Evolutionary conservation across 2,329 filamentous ascomycete species (phyloP).

Genomic region (Phaeophleospora eucalypticola): DNA sequence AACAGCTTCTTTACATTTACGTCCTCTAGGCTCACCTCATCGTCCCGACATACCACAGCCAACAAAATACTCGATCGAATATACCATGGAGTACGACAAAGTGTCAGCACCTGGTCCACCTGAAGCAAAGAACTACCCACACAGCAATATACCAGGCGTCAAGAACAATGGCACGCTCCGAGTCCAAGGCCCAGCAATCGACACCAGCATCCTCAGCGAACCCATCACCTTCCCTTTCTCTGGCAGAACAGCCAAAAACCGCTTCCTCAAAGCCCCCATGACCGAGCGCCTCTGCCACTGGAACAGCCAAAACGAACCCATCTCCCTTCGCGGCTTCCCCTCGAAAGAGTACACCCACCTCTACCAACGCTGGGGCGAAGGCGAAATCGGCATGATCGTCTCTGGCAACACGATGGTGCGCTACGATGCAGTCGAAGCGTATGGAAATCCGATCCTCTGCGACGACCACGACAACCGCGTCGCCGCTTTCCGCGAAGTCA

Average conservation of each 20-base stretch:
- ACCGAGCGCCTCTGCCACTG: conserved; percentile 30
- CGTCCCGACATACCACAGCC: too few relatives aligned
- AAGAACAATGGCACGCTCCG: conserved; percentile 21
- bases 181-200: conserved; percentile 21
- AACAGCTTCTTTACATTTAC: too few relatives aligned
- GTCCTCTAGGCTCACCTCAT: too few relatives aligned
- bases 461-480: conserved; percentile 27
- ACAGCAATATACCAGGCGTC: conserved; percentile 12
- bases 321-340: conserved; percentile 27
- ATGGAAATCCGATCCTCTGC: conserved; percentile 29
- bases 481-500: conserved; percentile 22
- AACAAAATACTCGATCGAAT: background rate
- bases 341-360: conserved; percentile 24
- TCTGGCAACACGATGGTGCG: conserved; percentile 30
- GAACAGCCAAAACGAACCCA: conserved; percentile 22
- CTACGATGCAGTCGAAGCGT: conserved; percentile 31
- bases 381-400: conserved; percentile 30
- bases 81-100: conserved; percentile 27
- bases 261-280: conserved; percentile 32
- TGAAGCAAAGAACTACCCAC: conserved; percentile 23
- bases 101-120: conserved; percentile 7
- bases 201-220: conserved; percentile 20
- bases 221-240: conserved; percentile 30
- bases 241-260: conserved; percentile 26
- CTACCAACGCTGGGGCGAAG: conserved; percentile 30